phyloP scores from a whole-genome alignment of 2,329 filamentous ascomycete genomes.

The Ophiocordyceps robertsii region DNA sequence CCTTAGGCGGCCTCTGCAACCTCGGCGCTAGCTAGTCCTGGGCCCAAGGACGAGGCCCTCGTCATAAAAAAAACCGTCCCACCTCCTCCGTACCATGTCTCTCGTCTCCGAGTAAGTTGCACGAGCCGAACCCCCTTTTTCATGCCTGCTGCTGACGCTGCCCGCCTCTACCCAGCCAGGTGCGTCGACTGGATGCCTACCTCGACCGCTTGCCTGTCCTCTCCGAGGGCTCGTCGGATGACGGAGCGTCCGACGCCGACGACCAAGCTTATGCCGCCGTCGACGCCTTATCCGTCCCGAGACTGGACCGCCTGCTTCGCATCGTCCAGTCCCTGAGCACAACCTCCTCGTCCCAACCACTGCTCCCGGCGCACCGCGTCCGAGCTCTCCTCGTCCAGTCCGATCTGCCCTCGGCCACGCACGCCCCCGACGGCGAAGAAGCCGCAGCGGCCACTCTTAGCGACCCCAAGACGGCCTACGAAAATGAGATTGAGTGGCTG shows the following conservation, averaged over 20 bases:
- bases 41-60: slow-evolving; percentile 1
- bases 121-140: background rate
- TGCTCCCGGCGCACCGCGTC: slow-evolving; percentile 49
- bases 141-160: background rate
- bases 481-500: slow-evolving; percentile 79
- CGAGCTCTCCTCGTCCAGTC: slow-evolving; percentile 50
- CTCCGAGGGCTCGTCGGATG: slow-evolving; percentile 26
- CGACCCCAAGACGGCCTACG: slow-evolving; percentile 36
- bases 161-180: slow-evolving; percentile 29
- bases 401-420: slow-evolving; percentile 29
- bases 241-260: slow-evolving; percentile 23
- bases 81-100: slow-evolving; percentile 26
- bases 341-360: slow-evolving; percentile 47
- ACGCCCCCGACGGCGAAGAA: slow-evolving; percentile 21
- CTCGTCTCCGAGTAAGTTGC: slow-evolving; percentile 31
- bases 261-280: slow-evolving; percentile 20
- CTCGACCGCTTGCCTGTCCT: slow-evolving; percentile 44
- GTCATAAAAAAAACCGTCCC: background rate
- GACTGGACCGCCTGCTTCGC: slow-evolving; percentile 48
- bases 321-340: slow-evolving; percentile 61
- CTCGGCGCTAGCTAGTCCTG: slow-evolving; percentile 3
- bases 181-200: slow-evolving; percentile 50
- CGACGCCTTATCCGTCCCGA: slow-evolving; percentile 34
- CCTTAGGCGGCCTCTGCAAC: background rate
- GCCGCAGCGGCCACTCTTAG: slow-evolving; percentile 11